Evolutionary conservation across 306 rosid genomes (phyloP).

Genomic region (Castanospermum australe): DNA sequence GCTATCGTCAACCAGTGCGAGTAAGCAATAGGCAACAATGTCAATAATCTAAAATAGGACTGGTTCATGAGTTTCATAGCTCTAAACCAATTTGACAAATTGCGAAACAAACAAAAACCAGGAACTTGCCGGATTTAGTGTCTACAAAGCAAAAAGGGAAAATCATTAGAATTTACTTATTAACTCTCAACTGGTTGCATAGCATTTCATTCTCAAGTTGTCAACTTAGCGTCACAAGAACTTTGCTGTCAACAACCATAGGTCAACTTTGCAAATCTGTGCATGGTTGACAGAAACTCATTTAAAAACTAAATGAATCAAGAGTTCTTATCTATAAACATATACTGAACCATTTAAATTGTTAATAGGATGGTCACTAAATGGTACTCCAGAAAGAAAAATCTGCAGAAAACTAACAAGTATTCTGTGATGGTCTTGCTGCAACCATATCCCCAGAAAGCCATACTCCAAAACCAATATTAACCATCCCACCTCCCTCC

Average conservation of each 20-base stretch:
- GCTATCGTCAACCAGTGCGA: too few relatives aligned
- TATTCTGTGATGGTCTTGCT: too few relatives aligned
- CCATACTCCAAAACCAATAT: too few relatives aligned
- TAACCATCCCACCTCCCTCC: too few relatives aligned
- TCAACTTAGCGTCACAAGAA: too few relatives aligned
- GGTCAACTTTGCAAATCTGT: neutral
- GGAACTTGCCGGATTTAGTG: neutral
- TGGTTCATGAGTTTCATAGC: too few relatives aligned
- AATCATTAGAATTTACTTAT: neutral
- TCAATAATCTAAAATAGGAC: too few relatives aligned
- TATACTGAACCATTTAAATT: neutral
- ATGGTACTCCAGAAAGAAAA: neutral
- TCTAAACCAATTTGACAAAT: neutral
- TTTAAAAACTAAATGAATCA: neutral
- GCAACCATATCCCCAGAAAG: too few relatives aligned
- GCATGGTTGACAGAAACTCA: neutral
- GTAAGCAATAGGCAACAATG: too few relatives aligned
- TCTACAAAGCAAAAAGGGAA: neutral
- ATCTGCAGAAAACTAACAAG: too few relatives aligned
- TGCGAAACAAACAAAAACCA: neutral
- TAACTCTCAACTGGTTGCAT: neutral
- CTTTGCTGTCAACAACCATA: neutral
- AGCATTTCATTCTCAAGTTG: neutral
- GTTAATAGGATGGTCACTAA: neutral
- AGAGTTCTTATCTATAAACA: neutral